Evolutionary conservation across 2,329 filamentous ascomycete species (phyloP).

Genomic region (Neophaeococcomyces aloes): DNA sequence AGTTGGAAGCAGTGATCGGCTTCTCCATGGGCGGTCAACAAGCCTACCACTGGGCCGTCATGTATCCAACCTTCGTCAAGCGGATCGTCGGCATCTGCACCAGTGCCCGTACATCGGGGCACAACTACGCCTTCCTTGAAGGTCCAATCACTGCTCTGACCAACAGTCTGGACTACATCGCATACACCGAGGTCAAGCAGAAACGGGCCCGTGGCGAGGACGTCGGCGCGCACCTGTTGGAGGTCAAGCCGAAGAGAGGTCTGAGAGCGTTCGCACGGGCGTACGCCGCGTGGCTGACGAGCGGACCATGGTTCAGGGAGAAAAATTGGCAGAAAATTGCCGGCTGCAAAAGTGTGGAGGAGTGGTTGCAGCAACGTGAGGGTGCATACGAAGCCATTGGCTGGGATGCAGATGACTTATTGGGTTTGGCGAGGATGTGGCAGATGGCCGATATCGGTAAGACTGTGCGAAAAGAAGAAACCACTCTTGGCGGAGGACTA

Average conservation of each 20-base stretch:
- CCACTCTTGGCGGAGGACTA: constrained; percentile 8
- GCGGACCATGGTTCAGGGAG: constrained; percentile 37
- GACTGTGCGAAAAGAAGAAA: constrained; percentile 17
- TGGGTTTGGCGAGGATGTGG: constrained; percentile 37
- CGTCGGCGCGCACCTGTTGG: constrained; percentile 23
- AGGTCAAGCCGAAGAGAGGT: constrained; percentile 26
- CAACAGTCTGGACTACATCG: constrained; percentile 33
- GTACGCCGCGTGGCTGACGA: constrained; percentile 40
- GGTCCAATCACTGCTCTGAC: constrained; percentile 36
- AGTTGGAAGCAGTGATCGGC: constrained; percentile 34
- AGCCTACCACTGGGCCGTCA: constrained; percentile 37
- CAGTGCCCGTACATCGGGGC: constrained; percentile 36
- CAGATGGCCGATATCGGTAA: constrained; percentile 32
- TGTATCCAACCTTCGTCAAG: constrained; percentile 34
- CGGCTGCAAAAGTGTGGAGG: constrained; percentile 27
- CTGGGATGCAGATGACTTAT: constrained; percentile 38
- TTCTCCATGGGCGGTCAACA: constrained; percentile 45
- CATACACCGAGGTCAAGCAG: constrained; percentile 18
- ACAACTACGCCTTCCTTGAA: constrained; percentile 41
- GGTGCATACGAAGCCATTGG: constrained; percentile 26
- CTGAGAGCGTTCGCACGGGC: constrained; percentile 37
- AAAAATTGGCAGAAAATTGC: constrained; percentile 28
- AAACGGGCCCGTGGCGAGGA: constrained; percentile 18
- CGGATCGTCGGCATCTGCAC: constrained; percentile 37
- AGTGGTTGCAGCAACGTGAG: constrained; percentile 28